phyloP scores from a whole-genome alignment of 495 filamentous ascomycete genomes.

The Aspergillus mulundensis region DNA sequence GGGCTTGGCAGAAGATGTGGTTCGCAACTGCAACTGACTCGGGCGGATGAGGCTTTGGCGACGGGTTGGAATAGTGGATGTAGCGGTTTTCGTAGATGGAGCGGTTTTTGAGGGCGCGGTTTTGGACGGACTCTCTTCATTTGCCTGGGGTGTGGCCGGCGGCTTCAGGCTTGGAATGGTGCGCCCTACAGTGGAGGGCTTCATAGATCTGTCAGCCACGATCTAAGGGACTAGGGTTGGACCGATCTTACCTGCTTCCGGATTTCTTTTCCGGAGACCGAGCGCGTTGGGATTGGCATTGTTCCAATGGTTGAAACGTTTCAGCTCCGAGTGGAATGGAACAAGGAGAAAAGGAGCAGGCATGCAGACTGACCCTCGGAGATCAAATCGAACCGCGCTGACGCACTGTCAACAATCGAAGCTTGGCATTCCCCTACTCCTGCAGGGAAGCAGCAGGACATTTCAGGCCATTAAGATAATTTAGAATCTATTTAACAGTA shows the following conservation, averaged over 20 bases:
- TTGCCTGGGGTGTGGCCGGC: constrained; percentile 2
- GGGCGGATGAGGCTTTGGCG: constrained; percentile 37
- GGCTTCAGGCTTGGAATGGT: constrained; percentile 19
- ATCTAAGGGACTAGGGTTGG: constrained; percentile 9
- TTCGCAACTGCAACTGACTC: constrained; percentile 24
- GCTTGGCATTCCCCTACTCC: not conserved
- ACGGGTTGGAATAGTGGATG: constrained; percentile 16
- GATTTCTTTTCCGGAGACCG: constrained; percentile 33
- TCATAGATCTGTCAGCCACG: constrained; percentile 11
- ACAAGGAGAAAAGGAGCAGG: not conserved
- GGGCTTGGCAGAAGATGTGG: constrained; percentile 14
- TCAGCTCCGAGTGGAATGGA: not conserved
- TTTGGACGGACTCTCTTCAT: not conserved
- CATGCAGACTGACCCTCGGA: not conserved
- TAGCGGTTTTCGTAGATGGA: not conserved
- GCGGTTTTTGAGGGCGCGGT: not conserved
- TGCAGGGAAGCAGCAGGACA: too few relatives aligned
- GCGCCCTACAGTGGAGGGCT: constrained; percentile 30
- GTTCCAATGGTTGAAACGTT: constrained; percentile 7
- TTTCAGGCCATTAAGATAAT: too few relatives aligned
- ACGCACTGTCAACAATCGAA: not conserved
- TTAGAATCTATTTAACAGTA: too few relatives aligned
- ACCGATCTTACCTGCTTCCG: constrained; percentile 33
- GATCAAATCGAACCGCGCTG: not conserved
- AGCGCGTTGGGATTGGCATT: constrained; percentile 45